Percentiles rank a stretch among this genome's conserved stretches.
phyloP scores from a whole-genome alignment of 2,329 filamentous ascomycete genomes.

The Lasiodiplodia gonubiensis region DNA sequence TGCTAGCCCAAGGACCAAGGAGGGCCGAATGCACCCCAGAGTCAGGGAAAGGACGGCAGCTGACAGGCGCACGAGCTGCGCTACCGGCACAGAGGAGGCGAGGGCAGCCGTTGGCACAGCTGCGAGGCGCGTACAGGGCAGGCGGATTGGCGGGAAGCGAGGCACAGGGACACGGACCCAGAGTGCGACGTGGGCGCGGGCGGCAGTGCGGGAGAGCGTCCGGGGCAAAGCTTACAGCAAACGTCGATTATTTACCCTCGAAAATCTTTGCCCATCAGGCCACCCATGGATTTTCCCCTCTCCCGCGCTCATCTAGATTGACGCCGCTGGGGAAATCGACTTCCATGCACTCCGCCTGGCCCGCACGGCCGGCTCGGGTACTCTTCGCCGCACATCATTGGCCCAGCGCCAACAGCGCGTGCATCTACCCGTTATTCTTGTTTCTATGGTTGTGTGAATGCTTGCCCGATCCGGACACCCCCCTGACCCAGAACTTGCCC shows the following conservation, averaged over 20 bases:
- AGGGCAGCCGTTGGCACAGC: not conserved
- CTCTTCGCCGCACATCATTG: not conserved
- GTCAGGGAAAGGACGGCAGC: not conserved
- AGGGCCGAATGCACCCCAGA: not conserved
- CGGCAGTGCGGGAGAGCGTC: constrained; percentile 5
- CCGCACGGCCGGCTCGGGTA: not conserved
- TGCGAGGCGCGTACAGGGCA: not conserved
- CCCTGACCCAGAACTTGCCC: not conserved
- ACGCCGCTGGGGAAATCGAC: not conserved
- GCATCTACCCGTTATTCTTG: not conserved
- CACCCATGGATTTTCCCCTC: not conserved
- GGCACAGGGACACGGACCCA: not conserved
- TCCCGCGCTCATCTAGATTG: not conserved
- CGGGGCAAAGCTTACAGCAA: not conserved
- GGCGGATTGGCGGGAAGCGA: not conserved
- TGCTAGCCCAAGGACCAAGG: not conserved
- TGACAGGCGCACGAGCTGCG: not conserved
- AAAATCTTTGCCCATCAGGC: not conserved
- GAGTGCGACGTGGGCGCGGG: not conserved
- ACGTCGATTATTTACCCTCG: not conserved
- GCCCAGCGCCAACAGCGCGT: not conserved
- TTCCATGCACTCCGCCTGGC: not conserved
- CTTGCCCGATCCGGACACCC: not conserved
- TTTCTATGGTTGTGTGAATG: not conserved
- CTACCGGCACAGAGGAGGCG: not conserved